Base-by-base conservation (phyloP, 768 basidiomycete species). In the Amanita jacksonii region DNA sequence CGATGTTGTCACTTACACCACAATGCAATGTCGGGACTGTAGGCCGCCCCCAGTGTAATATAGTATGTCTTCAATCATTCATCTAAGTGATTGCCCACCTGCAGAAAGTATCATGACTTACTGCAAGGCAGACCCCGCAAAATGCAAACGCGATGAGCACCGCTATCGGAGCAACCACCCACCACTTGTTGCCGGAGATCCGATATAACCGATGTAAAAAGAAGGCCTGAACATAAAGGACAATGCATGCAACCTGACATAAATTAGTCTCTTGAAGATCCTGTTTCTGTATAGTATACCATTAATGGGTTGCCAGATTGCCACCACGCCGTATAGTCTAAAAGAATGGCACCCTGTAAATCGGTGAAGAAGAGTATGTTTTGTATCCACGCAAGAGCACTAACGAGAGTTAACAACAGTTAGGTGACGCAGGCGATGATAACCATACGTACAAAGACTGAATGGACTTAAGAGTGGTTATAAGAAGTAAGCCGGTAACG, bases 291-390 rank as follows among this genome's bases (percentile, higher is more conserved):
- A 15, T 9, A 13, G 45, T 50, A 33, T 32, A 63, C 62, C 54
- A 63, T 61, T 7, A 63, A 39, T 1, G 54, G 42, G 33, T 57
- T 62, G 4, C 60, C 60, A 0, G 56, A 48, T 48, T 60, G 55
- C 58, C 59, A 63, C 63, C 63, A 65, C 3, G 56, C 43, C 2
- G 60, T 60, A 41, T 59, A 62, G 27, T 51, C 59, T 20, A 62
- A 48, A 10, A 49, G 25, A 37, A 63, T 56, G 1, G 62, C 63
- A 1, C 54, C 59, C 0, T 57, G 22, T 6, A 62, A 42, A 35
- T 61, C 61, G 6, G 48, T 51, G 45, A 63, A 62, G 37, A 56
- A 45, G 3, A 48, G 31, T 22, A 65, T 56, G 15, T 54, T 52
- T 25, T 56, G 50, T 13, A 62, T 58, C 63, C 63, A 65, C 5